Conservation (phyloP, 768 basidiomycete genomes). For the Aureoboletus auriporus region DNA sequence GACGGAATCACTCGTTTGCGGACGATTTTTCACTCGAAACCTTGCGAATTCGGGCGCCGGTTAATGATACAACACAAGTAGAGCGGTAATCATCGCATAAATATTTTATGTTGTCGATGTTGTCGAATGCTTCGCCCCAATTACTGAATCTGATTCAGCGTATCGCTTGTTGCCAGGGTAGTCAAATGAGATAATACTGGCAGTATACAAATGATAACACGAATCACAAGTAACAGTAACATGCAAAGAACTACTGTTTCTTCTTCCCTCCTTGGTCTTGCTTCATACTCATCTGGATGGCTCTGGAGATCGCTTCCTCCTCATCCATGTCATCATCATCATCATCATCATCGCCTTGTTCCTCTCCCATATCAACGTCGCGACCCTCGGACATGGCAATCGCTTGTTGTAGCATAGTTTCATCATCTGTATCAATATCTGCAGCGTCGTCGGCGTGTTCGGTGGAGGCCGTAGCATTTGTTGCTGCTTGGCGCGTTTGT, state of each 20-base stretch:
- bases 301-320: slow-evolving; percentile 85
- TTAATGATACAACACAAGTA: background rate
- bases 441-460: slow-evolving; percentile 30
- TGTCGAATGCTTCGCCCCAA: too few species aligned
- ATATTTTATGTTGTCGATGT: too few species aligned
- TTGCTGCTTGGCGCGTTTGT: slow-evolving; percentile 27
- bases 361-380: slow-evolving; percentile 46
- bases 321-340: slow-evolving; percentile 75
- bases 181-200: background rate
- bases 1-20: background rate
- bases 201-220: slow-evolving; percentile 1
- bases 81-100: background rate
- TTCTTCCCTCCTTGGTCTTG: slow-evolving; percentile 46
- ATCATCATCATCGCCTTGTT: slow-evolving; percentile 29
- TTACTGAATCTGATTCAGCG: too few species aligned
- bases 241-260: slow-evolving; percentile 18
- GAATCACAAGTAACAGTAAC: too few species aligned
- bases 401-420: slow-evolving; percentile 70
- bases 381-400: slow-evolving; percentile 66
- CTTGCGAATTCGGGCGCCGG: background rate
- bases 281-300: slow-evolving; percentile 93
- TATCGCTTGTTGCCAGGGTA: too few species aligned
- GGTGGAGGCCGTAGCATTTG: slow-evolving; percentile 21
- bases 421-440: slow-evolving; percentile 69
- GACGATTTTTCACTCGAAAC: slow-evolving; percentile 1